phyloP scores from a whole-genome alignment of 306 rosid species.

The Trichosanthes truncata region DNA sequence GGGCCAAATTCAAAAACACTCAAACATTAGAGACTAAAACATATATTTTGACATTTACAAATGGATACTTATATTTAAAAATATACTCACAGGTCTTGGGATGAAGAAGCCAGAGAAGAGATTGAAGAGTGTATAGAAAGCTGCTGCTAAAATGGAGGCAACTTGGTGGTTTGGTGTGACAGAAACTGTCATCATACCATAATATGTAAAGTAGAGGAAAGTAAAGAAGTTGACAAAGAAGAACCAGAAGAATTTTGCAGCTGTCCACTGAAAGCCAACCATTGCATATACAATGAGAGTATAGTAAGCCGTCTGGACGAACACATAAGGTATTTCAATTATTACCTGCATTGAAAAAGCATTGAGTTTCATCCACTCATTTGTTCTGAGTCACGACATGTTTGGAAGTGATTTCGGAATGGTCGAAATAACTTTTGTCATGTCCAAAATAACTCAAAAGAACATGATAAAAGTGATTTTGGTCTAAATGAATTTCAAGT shows the following conservation, averaged over 20 bases:
- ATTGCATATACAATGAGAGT: constrained; percentile 52
- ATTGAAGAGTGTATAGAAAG: constrained; percentile 37
- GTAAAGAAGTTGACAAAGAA: constrained; percentile 43
- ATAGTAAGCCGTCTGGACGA: constrained; percentile 32
- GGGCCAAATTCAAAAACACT: not conserved
- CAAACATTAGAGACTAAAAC: not conserved
- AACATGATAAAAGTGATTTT: not conserved
- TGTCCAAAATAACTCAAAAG: too few relatives aligned
- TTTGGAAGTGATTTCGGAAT: too few relatives aligned
- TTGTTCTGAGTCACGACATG: not conserved
- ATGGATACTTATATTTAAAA: not conserved
- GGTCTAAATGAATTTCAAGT: not conserved
- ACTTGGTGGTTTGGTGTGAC: constrained; percentile 52
- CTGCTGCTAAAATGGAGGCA: constrained; percentile 38
- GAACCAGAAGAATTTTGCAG: constrained; percentile 48
- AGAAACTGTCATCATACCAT: constrained; percentile 58
- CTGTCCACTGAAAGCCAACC: constrained; percentile 40
- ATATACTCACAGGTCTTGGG: constrained; percentile 41
- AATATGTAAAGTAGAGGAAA: constrained; percentile 38
- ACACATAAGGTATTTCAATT: constrained; percentile 49
- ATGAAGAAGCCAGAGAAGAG: constrained; percentile 50
- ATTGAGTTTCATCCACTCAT: not conserved
- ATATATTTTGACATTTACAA: not conserved
- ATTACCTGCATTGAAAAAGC: constrained; percentile 13
- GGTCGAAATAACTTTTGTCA: not conserved